A percentile compares a stretch with the other conserved stretches of the same genome.
phyloP scores from a whole-genome alignment of 164 flowering plant species.

The Magnolia sinica region DNA sequence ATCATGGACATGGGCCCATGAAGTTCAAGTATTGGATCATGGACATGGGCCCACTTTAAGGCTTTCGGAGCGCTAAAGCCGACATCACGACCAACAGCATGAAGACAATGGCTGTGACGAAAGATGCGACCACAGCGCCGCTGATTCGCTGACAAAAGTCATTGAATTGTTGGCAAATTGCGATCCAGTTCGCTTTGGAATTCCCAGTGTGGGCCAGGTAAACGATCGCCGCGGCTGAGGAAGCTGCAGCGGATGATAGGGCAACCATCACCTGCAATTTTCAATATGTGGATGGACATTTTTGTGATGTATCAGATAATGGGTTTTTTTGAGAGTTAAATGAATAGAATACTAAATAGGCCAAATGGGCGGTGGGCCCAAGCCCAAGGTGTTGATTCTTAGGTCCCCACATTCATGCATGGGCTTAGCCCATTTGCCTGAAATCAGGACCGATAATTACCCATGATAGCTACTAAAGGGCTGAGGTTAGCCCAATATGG shows the following conservation, averaged over 20 bases:
- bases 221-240: constrained; percentile 65
- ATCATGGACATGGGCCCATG: background rate
- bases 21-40: background rate
- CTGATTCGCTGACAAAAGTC: constrained; percentile 66
- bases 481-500: background rate
- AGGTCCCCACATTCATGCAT: too few relatives aligned
- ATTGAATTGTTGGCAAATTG: constrained; percentile 69
- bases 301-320: background rate
- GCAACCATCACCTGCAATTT: constrained; percentile 49
- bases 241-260: constrained; percentile 51
- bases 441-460: too few relatives aligned
- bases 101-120: constrained; percentile 44
- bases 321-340: background rate
- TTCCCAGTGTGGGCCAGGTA: constrained; percentile 90
- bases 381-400: too few relatives aligned
- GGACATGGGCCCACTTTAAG: background rate
- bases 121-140: constrained; percentile 69
- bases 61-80: constrained; percentile 46
- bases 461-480: background rate
- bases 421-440: too few relatives aligned
- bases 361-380: background rate
- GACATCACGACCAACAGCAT: constrained; percentile 55
- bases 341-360: background rate
- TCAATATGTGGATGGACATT: background rate
- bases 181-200: constrained; percentile 67